Evolutionary conservation across 495 filamentous ascomycete species (phyloP).

Genomic region (Xylaria telfairii): DNA sequence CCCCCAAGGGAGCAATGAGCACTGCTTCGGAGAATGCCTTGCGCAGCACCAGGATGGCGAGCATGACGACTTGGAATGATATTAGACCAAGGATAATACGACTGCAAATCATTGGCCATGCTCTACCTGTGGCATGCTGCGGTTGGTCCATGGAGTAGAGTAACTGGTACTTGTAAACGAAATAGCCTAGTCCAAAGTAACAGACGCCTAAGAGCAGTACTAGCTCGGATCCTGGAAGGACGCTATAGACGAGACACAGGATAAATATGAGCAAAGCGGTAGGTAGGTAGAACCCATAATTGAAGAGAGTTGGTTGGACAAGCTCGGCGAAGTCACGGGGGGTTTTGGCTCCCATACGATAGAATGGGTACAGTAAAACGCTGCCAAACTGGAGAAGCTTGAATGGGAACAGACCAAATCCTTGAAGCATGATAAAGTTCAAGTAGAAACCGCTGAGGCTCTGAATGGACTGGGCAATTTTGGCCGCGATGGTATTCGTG

Average conservation of each 20-base stretch:
- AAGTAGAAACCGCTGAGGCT: slow-evolving; percentile 82
- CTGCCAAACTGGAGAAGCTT: slow-evolving; percentile 89
- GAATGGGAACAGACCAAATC: slow-evolving; percentile 89
- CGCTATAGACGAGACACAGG: slow-evolving; percentile 92
- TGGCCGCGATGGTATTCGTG: slow-evolving; percentile 75
- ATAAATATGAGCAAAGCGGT: slow-evolving; percentile 90
- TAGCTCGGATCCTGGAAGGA: slow-evolving; percentile 80
- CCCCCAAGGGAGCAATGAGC: slow-evolving; percentile 76
- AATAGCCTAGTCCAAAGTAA: slow-evolving; percentile 89
- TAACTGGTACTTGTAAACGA: slow-evolving; percentile 97
- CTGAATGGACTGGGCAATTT: slow-evolving; percentile 77
- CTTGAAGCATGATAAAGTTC: slow-evolving; percentile 94
- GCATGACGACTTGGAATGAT: slow-evolving; percentile 90
- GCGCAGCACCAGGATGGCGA: slow-evolving; percentile 81
- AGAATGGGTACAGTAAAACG: slow-evolving; percentile 83
- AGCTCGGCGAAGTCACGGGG: slow-evolving; percentile 91
- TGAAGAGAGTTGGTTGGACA: slow-evolving; percentile 82
- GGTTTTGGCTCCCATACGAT: slow-evolving; percentile 78
- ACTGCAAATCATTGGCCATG: slow-evolving; percentile 95
- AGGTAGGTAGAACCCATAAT: slow-evolving; percentile 94
- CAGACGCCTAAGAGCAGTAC: slow-evolving; percentile 82
- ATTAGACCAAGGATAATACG: slow-evolving; percentile 82
- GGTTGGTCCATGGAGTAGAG: slow-evolving; percentile 98
- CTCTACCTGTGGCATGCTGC: slow-evolving; percentile 90
- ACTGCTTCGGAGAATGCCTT: slow-evolving; percentile 71